These are phyloP conservation scores for Populus ilicifolia DNA, from an alignment of 345 rosid species.

Conservation along the genomic window DNA sequence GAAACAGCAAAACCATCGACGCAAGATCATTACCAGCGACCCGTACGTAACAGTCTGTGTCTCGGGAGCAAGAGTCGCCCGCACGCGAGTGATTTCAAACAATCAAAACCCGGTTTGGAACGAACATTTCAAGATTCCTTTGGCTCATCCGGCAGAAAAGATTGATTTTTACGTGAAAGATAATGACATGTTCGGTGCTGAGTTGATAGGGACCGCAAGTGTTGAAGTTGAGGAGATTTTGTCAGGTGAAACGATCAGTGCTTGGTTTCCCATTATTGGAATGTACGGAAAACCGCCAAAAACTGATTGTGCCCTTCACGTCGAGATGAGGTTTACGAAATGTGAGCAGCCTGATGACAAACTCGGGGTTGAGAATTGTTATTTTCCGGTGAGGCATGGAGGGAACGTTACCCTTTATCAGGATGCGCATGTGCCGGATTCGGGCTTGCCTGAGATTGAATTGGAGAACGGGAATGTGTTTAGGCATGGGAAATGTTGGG, in stretches of 20 bases:
- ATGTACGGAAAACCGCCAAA: constrained; percentile 60
- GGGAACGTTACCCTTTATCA: constrained; percentile 64
- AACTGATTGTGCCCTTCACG: constrained; percentile 51
- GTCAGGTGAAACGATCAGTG: constrained; percentile 46
- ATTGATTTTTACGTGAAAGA: constrained; percentile 78
- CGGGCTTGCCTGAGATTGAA: constrained; percentile 45
- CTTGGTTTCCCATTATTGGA: constrained; percentile 64
- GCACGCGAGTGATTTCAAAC: constrained; percentile 76
- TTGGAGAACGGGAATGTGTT: constrained; percentile 51
- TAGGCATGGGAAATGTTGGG: constrained; percentile 70
- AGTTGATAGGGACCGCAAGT: constrained; percentile 55
- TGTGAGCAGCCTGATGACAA: constrained; percentile 47
- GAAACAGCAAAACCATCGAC: constrained; percentile 12
- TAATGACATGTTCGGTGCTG: constrained; percentile 77
- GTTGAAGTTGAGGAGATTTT: constrained; percentile 35
- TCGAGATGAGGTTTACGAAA: constrained; percentile 51
- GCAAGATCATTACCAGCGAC: constrained; percentile 69
- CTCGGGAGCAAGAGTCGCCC: constrained; percentile 71
- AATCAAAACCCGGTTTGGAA: constrained; percentile 62
- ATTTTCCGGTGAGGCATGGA: constrained; percentile 66
- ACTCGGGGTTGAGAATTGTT: constrained; percentile 52
- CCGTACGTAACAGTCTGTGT: constrained; percentile 79
- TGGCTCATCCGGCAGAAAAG: constrained; percentile 63
- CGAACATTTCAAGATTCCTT: constrained; percentile 58
- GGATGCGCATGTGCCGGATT: constrained; percentile 69